Base-by-base conservation (phyloP, 345 rosid species). In the Brassica incana region DNA sequence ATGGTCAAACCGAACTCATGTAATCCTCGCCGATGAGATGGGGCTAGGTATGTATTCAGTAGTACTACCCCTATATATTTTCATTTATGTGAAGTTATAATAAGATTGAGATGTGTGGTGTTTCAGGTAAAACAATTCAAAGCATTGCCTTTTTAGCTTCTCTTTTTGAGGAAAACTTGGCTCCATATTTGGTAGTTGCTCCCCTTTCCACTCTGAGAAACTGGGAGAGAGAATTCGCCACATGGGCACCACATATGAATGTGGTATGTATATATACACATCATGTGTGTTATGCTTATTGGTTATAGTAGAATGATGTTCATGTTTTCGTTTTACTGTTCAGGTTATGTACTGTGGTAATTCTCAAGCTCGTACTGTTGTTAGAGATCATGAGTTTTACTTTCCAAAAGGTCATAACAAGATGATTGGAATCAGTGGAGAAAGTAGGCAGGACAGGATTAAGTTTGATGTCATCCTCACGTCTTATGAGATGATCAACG, bases 211-310 rank as follows among this genome's bases (percentile, higher is more conserved):
- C 98, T n/a, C 78, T 95, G 76, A 79, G 90, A 58, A 95, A 95
- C 72, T 95, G 99, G 99, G 98, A 92, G 69, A 87, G 93, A 10
- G 97, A 91, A 72, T 95, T 95, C 78, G 91, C 94, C 43, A 88
- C 92, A 4, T 95, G 99, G 98, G 93, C 96, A 5, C 99, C 99
- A 29, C 98, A 91, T 36, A 76, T 95, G 97, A 91, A 92, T 87
- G 98, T 92, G 80, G 99, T 95, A 91, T 76, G 98, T 66, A 67
- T 56, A 33, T 14, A 54, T 0, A 11, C 8, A 12, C 69, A 56
- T 43, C 43, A 36, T 67, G 40, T 50, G 29, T 72, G n/a, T 6
- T 76, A 33, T 48, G 52, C 4, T 27, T 65, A 0, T 11, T 27
- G 32, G 23, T 20, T 20, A 15, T 54, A 56, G 18, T 38, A 16